Conservation (phyloP, 331 rosid species). For the Malus hybrid region DNA sequence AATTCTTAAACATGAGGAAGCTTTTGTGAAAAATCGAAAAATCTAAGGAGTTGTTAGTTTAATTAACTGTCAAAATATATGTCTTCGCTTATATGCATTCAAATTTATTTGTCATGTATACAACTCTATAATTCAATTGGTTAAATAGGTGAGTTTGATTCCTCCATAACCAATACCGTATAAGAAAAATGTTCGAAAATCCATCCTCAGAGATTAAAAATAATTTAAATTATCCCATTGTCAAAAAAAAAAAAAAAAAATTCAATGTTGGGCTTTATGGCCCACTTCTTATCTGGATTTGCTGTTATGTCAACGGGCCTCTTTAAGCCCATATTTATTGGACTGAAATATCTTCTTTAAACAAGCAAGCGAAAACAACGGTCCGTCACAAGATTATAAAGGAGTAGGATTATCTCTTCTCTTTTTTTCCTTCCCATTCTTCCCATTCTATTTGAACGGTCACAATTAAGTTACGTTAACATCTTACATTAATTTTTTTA, state of each 20-base stretch:
- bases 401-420: too few species aligned
- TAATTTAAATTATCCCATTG: background rate
- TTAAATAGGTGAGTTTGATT: background rate
- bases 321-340: background rate
- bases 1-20: too few species aligned
- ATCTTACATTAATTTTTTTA: too few species aligned
- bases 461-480: too few species aligned
- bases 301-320: background rate
- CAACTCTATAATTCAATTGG: too few species aligned
- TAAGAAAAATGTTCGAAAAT: background rate
- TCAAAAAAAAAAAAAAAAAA: too few species aligned
- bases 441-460: too few species aligned
- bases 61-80: too few species aligned
- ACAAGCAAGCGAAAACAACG: background rate
- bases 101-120: too few species aligned
- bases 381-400: background rate
- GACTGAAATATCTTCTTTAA: background rate
- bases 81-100: background rate
- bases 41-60: too few species aligned
- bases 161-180: background rate
- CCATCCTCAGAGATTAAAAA: background rate
- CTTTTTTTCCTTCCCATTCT: too few species aligned
- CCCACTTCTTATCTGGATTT: background rate
- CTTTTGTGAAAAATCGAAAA: too few species aligned
- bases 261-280: background rate